Evolutionary conservation across 1,284 basidiomycete genomes (phyloP).

Genomic region (Mycena sp.): DNA sequence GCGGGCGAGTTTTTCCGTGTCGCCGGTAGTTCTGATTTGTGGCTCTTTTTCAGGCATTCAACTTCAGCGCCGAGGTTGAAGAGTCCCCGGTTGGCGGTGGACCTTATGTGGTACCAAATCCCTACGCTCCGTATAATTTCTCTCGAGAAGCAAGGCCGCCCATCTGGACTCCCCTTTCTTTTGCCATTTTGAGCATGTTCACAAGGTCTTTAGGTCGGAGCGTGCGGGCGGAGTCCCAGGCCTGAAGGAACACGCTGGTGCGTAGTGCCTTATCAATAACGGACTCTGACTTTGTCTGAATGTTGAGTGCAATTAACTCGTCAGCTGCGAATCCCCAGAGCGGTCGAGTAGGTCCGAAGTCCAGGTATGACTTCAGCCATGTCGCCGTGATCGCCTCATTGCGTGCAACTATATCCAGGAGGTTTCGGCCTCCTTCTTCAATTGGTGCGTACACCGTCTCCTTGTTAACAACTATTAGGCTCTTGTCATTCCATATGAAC

Average conservation of each 20-base stretch:
- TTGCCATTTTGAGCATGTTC: background rate
- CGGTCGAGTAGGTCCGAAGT: slow-evolving; percentile 4
- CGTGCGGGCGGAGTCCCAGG: background rate
- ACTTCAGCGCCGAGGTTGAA: background rate
- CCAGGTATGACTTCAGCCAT: slow-evolving; percentile 30
- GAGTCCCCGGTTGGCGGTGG: background rate
- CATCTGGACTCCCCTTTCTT: background rate
- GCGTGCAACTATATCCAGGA: slow-evolving; percentile 26
- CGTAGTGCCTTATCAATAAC: background rate
- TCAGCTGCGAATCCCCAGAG: slow-evolving; percentile 29
- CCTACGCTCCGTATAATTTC: background rate
- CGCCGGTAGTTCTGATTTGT: background rate
- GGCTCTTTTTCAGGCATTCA: slow-evolving; percentile 6
- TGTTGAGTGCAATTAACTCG: background rate
- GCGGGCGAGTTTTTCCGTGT: background rate
- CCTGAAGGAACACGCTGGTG: background rate
- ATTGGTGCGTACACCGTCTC: slow-evolving; percentile 18
- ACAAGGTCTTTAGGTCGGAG: background rate
- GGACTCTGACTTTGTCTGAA: background rate
- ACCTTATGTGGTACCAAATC: slow-evolving; percentile 24
- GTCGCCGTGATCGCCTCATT: no score
- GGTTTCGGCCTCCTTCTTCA: slow-evolving; percentile 2
- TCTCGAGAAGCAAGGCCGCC: background rate
- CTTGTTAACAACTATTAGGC: slow-evolving; percentile 10
- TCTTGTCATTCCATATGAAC: slow-evolving; percentile 25